These are phyloP conservation scores for Aspergillus costaricaensis DNA, from an alignment of 2,329 filamentous ascomycete genomes.

Conservation along the genomic window DNA sequence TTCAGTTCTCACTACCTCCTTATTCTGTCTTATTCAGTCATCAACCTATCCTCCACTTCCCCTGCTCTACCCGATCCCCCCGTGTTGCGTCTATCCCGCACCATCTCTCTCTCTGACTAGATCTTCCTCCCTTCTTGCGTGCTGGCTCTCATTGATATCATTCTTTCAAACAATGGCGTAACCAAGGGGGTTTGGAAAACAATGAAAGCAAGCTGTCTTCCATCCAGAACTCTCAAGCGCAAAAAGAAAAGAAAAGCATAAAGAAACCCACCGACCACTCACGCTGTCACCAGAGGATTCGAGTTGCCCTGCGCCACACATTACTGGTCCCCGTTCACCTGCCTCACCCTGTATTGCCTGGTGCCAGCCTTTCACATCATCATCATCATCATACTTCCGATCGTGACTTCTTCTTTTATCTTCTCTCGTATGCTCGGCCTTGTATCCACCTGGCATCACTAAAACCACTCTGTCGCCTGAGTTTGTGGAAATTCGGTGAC, in stretches of 20 bases:
- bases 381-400: not conserved
- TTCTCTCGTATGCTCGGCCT: not conserved
- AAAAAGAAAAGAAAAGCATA: conserved; percentile 22
- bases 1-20: not conserved
- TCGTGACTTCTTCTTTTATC: not conserved
- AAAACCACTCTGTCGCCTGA: not conserved
- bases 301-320: not conserved
- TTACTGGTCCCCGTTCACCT: not conserved
- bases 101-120: conserved; percentile 1
- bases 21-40: not conserved
- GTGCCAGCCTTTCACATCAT: not conserved
- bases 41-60: not conserved
- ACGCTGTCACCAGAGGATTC: not conserved
- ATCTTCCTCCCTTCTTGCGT: conserved; percentile 11
- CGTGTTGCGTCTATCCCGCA: not conserved
- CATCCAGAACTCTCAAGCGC: conserved; percentile 17
- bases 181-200: conserved; percentile 15
- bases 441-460: not conserved
- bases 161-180: conserved; percentile 25
- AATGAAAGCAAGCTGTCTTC: conserved; percentile 21
- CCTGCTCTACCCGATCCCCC: conserved; percentile 9
- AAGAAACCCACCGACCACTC: conserved; percentile 6
- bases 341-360: conserved; percentile 2
- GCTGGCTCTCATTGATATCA: conserved; percentile 19
- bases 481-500: not conserved